These are phyloP conservation scores for Trichoderma semiorbis DNA, from an alignment of 2,329 filamentous ascomycete genomes.

Conservation along the genomic window DNA sequence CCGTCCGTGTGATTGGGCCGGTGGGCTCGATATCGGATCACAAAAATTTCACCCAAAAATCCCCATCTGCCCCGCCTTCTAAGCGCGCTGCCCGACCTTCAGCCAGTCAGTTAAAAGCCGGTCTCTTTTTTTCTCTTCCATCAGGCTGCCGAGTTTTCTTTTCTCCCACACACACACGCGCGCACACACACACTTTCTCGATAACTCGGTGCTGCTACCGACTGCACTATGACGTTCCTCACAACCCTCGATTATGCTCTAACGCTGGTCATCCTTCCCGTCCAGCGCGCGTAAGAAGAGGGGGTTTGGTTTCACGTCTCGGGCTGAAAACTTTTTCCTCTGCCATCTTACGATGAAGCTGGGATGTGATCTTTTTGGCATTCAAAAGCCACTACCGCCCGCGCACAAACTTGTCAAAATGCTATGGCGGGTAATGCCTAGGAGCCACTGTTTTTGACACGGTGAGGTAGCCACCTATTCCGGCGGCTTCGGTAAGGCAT, in stretches of 20 bases:
- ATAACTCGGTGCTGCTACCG: background rate
- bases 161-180: background rate
- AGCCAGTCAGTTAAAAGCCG: constrained; percentile 5
- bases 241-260: background rate
- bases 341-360: background rate
- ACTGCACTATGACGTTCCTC: constrained; percentile 14
- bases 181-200: background rate
- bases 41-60: constrained; percentile 1
- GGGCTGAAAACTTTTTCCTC: background rate
- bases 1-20: background rate
- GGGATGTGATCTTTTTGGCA: background rate
- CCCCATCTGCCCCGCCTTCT: constrained; percentile 2
- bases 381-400: background rate
- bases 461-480: background rate
- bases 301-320: background rate
- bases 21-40: background rate
- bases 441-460: background rate
- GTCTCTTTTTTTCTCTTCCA: background rate
- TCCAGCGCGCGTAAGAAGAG: background rate
- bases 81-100: constrained; percentile 7
- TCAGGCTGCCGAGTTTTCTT: background rate
- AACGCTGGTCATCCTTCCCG: constrained; percentile 2
- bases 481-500: constrained; percentile 2
- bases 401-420: background rate
- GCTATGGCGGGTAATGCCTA: background rate